Evolutionary conservation across 768 basidiomycete species (phyloP), one percentile per base, ranked within the genome.

Genomic region (Suillus luteus): DNA sequence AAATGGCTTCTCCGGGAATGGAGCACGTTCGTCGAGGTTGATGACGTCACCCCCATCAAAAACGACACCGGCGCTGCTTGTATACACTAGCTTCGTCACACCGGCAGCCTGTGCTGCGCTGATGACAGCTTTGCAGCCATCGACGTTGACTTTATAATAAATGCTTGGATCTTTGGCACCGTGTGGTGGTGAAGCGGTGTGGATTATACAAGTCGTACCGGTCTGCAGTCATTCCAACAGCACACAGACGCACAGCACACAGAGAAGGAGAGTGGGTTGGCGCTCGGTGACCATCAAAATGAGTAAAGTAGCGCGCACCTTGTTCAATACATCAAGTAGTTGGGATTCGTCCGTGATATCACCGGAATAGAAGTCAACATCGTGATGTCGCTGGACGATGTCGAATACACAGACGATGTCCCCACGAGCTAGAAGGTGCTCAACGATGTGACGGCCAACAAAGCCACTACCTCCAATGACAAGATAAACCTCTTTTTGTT

Each of bases 381-480:
- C 91, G 69, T 91, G 85, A 73, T 96, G 89, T 62, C 93, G 84
- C 77, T 97, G 95, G 2, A 96, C 94, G 64, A 97, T 85, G 79
- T 98, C 96, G 73, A 98, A 91, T 5, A 92, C 90, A 0, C 91
- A 85, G 19, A 98, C 93, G 43, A 83, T 78, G 78, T 93, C 92
- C 6, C 87, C 91, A 54, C 96, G 85, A 24, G 85, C 88, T 37
- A 91, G 74, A 60, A 99, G 85, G 61, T 88, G 86, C 69, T 95
- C 86, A 37, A 99, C 95, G 69, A 99, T 93, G 72, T 95, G 91
- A 64, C 93, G 82, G 52, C 96, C 95, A 27, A 96, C 80, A 75
- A 96, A 96, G 27, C 95, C 94, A 70, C 92, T 93, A 62, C 96
- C 96, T 27, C 96, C 96, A 71, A 98, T 90, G 71, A 99, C 95